These are phyloP conservation scores for Graphilbum fragrans DNA, from an alignment of 2,329 filamentous ascomycete species.

Conservation along the genomic window DNA sequence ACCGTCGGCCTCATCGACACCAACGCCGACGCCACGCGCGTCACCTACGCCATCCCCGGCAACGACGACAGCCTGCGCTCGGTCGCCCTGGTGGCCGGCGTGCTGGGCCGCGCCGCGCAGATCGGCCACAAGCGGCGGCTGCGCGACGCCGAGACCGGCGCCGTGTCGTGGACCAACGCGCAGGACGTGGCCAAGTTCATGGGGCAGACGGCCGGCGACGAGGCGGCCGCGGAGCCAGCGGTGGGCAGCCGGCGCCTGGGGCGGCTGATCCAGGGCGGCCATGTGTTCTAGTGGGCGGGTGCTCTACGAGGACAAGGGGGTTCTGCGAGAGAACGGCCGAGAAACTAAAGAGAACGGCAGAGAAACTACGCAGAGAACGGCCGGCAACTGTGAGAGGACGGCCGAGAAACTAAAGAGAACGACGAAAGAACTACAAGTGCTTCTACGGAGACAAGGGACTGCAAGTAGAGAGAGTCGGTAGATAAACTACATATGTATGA, in stretches of 20 bases:
- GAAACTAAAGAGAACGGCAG: neutral
- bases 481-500: no score
- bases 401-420: neutral
- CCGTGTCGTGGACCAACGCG: constrained; percentile 48
- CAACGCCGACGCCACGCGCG: constrained; percentile 81
- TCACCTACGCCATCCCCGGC: constrained; percentile 91
- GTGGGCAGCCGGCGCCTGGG: neutral
- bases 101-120: constrained; percentile 75
- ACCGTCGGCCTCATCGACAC: constrained; percentile 95
- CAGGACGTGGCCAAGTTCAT: constrained; percentile 18
- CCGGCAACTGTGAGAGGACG: neutral
- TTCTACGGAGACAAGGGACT: no score
- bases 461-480: no score
- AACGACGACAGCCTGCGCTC: constrained; percentile 92
- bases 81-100: constrained; percentile 69
- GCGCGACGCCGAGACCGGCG: constrained; percentile 46
- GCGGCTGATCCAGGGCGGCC: neutral
- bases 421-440: neutral
- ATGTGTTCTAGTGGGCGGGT: neutral
- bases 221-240: neutral
- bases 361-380: no score
- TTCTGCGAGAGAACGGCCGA: neutral
- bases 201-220: neutral
- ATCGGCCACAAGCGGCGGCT: constrained; percentile 59
- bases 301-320: neutral